These are phyloP conservation scores for Uronychia binucleata DNA, from an alignment of 73 alveolate genomes.

Conservation along the genomic window DNA sequence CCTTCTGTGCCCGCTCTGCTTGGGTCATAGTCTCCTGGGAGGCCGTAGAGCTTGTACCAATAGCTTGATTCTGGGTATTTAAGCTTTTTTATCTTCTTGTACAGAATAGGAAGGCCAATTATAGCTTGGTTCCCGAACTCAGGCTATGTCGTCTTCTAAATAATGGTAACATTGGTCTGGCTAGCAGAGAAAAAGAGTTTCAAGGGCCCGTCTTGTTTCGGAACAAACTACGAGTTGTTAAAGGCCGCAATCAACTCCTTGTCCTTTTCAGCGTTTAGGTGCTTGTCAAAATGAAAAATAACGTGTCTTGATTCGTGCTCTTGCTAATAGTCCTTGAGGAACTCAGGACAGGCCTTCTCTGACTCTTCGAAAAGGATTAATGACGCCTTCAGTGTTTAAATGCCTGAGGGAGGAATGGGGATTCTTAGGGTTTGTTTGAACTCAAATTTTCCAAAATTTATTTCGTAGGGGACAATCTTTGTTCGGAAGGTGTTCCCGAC, in stretches of 20 bases:
- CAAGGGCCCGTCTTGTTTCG: background rate
- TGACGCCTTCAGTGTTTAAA: background rate
- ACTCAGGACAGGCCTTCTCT: background rate
- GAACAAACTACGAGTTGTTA: background rate
- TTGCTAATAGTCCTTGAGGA: background rate
- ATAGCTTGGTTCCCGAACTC: background rate
- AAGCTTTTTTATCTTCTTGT: too few species aligned
- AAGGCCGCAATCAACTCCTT: background rate
- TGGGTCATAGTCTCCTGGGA: background rate
- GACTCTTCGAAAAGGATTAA: background rate
- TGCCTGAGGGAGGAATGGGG: background rate
- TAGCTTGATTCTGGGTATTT: background rate
- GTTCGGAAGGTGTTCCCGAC: background rate
- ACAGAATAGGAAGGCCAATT: background rate
- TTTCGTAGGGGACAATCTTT: background rate
- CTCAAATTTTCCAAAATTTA: background rate
- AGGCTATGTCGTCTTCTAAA: background rate
- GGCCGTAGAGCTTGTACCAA: background rate
- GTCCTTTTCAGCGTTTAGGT: background rate
- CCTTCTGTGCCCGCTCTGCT: background rate
- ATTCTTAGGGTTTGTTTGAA: background rate
- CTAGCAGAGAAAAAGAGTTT: background rate
- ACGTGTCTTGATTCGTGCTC: background rate
- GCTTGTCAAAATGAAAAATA: background rate
- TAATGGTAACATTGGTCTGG: background rate